Evolutionary conservation across 371 early-diverging fungal species (phyloP).

Genomic region (Batkoa obscura): DNA sequence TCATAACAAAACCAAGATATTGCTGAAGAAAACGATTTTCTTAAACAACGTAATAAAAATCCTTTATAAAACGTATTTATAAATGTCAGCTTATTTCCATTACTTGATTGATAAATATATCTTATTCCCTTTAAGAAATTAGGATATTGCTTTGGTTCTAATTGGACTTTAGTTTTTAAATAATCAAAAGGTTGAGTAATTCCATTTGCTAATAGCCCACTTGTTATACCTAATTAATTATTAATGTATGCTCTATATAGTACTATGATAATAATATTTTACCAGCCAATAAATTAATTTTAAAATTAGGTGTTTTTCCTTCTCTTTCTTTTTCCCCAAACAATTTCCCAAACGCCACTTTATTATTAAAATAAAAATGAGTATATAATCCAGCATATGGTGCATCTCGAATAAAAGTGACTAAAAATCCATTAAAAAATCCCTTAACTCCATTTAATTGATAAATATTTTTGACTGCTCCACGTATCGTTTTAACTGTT

Average conservation of each 20-base stretch:
- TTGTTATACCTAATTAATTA: constrained; percentile 26
- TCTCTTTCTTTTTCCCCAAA: no score
- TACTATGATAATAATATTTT: no score
- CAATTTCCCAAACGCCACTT: background rate
- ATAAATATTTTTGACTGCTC: constrained; percentile 40
- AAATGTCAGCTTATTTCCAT: no score
- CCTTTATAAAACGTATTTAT: no score
- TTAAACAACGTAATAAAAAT: no score
- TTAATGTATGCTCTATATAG: no score
- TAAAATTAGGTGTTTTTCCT: no score
- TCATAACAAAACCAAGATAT: no score
- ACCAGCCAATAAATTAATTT: no score
- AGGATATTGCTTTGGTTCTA: constrained; percentile 31
- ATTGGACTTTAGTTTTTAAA: constrained; percentile 82
- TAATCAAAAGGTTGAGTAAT: constrained; percentile 88
- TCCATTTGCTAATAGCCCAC: constrained; percentile 56
- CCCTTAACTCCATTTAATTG: constrained; percentile 33
- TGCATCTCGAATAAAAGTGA: constrained; percentile 83
- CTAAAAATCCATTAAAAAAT: constrained; percentile 75
- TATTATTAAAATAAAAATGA: constrained; percentile 68
- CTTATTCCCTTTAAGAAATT: no score
- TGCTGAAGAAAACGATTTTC: no score
- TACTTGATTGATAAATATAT: no score
- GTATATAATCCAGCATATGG: constrained; percentile 93
- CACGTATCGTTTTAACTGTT: constrained; percentile 8